Evolutionary conservation across 306 rosid species (phyloP), one percentile per base, ranked within the genome.

Genomic region (Inga leiocalycina): DNA sequence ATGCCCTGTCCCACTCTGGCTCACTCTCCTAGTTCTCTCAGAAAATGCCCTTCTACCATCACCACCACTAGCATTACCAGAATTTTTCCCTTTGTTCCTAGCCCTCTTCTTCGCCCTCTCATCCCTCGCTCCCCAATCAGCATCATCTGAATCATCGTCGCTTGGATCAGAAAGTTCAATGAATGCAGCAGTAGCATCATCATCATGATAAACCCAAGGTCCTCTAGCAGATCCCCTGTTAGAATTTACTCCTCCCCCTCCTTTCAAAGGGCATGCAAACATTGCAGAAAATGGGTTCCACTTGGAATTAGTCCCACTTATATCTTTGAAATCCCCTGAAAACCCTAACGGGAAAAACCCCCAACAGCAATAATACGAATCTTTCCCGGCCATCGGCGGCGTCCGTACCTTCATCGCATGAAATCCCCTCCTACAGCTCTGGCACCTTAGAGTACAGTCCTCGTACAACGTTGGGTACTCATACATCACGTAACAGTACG

Each of bases 241-340:
- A 3, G 64, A 39, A 17, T 37, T 37, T 20, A 62, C 27, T 41
- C 27, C 48, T n/a, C 59, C 89, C 19, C 46, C 74, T n/a, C 69
- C 90, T 13, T 76, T 92, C 69, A 80, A 11, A 34, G 98, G 87
- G 46, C 92, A 88, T 62, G 91, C 86, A 80, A 92, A 90, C 88
- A 93, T 85, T 3, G 96, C 65, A n/a, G 98, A 89, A 75, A 95
- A 84, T 0, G 99, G 99, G 37, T 87, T 85, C 99, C 99, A 95
- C 17, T 72, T 81, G 0, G 90, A 75, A 35, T 90, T 73, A 45
- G 83, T 83, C 30, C 84, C 85, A 34, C 65, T 79, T 0, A 81
- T 46, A 7, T 83, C 84, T 75, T 83, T 88, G 30, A 84, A 87
- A 77, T 87, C 75, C 7, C 86, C 88, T 2, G 91, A 83, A 76